Evolutionary conservation across 805 yeast species (phyloP).

Genomic region (Hanseniaspora guilliermondii): DNA sequence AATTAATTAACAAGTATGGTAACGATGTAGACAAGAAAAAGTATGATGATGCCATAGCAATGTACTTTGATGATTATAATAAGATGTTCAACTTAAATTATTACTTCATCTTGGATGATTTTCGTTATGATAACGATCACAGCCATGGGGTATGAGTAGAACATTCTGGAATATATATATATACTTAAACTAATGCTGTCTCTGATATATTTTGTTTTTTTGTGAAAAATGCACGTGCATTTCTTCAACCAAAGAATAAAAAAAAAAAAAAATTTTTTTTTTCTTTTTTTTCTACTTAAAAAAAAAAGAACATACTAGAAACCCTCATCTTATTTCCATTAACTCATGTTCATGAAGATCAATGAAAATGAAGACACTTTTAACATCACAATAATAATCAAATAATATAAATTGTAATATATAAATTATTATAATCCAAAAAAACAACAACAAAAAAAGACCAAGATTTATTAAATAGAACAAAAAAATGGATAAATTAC

Average conservation of each 20-base stretch:
- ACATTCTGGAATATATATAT: background rate
- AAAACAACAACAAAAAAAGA: background rate
- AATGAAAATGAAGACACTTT: too few relatives aligned
- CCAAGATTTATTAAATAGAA: background rate
- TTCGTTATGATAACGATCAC: background rate
- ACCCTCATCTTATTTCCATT: too few relatives aligned
- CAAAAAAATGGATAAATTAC: constrained; percentile 63
- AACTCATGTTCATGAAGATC: too few relatives aligned
- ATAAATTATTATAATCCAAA: too few relatives aligned
- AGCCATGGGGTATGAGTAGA: background rate
- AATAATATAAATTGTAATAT: too few relatives aligned
- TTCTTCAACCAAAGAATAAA: too few relatives aligned
- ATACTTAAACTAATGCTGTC: background rate
- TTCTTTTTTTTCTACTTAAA: too few relatives aligned
- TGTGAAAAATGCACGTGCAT: too few relatives aligned
- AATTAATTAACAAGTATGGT: background rate
- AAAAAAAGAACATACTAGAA: too few relatives aligned
- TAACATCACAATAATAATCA: too few relatives aligned
- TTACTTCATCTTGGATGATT: constrained; percentile 1
- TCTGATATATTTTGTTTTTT: too few relatives aligned
- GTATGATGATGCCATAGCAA: background rate
- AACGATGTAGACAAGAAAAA: background rate
- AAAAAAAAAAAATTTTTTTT: too few relatives aligned
- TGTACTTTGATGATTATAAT: background rate
- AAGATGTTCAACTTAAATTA: background rate